Evolutionary conservation across 2,329 filamentous ascomycete genomes (phyloP).

Genomic region (Clarireedia paspali): DNA sequence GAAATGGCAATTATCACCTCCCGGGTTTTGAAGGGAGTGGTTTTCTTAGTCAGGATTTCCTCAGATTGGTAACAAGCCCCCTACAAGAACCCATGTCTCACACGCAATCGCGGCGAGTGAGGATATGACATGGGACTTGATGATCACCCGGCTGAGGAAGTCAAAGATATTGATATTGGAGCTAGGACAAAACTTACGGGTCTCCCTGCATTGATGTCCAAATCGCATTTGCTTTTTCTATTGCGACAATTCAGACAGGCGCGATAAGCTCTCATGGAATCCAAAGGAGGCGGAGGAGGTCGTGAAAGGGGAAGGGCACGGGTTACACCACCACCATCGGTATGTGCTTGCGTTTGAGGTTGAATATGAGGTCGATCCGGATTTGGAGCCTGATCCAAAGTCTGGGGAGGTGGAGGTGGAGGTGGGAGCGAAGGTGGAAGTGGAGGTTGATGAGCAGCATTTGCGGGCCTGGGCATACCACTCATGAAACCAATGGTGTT

Average conservation of each 20-base stretch:
- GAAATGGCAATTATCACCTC: no score
- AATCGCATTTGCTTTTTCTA: conserved; percentile 29
- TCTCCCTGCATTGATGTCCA: conserved; percentile 25
- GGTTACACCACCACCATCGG: not conserved
- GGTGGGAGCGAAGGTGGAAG: not conserved
- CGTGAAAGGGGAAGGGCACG: not conserved
- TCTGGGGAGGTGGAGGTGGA: not conserved
- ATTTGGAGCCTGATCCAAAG: not conserved
- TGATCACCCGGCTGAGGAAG: no score
- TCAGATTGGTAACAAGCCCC: no score
- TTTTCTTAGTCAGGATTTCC: no score
- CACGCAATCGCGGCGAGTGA: no score
- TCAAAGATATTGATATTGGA: no score
- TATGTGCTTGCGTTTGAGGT: not conserved
- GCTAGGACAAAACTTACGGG: conserved; percentile 21
- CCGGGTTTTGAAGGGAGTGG: no score
- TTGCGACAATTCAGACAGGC: conserved; percentile 29
- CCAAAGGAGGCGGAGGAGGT: conserved; percentile 10
- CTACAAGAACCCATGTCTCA: no score
- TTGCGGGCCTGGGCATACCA: not conserved
- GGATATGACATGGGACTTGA: no score
- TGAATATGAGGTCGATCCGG: not conserved
- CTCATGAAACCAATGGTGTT: not conserved
- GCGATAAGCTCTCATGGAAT: conserved; percentile 29
- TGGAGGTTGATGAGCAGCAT: not conserved